phyloP scores from a whole-genome alignment of 2,329 filamentous ascomycete genomes.

The Beauveria sp. region DNA sequence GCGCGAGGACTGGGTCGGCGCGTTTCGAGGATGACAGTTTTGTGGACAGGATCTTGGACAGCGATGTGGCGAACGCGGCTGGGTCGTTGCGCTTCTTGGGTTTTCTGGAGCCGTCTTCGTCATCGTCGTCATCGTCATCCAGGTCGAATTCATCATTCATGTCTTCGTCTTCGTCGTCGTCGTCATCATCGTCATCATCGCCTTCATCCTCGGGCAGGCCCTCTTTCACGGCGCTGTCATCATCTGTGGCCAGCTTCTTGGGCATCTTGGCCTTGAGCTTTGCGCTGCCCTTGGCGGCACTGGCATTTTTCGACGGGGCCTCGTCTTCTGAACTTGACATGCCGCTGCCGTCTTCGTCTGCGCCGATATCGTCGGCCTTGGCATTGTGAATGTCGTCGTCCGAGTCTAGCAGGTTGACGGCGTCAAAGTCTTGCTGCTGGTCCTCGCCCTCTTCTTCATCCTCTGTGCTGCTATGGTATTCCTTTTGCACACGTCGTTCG shows the following conservation, averaged over 20 bases:
- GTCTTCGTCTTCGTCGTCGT: conserved; percentile 33
- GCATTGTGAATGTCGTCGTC: conserved; percentile 51
- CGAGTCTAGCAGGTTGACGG: conserved; percentile 48
- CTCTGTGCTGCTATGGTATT: conserved; percentile 48
- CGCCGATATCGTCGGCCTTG: conserved; percentile 40
- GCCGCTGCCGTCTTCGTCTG: conserved; percentile 29
- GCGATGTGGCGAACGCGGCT: conserved; percentile 80
- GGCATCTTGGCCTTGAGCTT: conserved; percentile 21
- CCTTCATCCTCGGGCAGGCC: conserved; percentile 19
- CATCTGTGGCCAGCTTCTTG: conserved; percentile 25
- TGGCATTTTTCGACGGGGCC: conserved; percentile 22
- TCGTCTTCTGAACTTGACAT: conserved; percentile 31
- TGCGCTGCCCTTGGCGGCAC: conserved; percentile 21
- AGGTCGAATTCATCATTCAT: conserved; percentile 27
- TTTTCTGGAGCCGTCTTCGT: conserved; percentile 33
- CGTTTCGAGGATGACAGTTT: conserved; percentile 79
- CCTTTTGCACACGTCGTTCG: conserved; percentile 27
- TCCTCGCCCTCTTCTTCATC: conserved; percentile 28
- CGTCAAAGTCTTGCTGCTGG: conserved; percentile 35
- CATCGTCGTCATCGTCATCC: conserved; percentile 19
- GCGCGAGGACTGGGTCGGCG: conserved; percentile 82
- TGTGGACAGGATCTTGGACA: conserved; percentile 84
- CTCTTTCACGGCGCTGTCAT: conserved; percentile 26
- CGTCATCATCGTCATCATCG: conserved; percentile 15
- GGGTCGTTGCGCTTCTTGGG: conserved; percentile 85